Base-by-base conservation (phyloP, 2,329 filamentous ascomycete species). In the Lojkania enalia region DNA sequence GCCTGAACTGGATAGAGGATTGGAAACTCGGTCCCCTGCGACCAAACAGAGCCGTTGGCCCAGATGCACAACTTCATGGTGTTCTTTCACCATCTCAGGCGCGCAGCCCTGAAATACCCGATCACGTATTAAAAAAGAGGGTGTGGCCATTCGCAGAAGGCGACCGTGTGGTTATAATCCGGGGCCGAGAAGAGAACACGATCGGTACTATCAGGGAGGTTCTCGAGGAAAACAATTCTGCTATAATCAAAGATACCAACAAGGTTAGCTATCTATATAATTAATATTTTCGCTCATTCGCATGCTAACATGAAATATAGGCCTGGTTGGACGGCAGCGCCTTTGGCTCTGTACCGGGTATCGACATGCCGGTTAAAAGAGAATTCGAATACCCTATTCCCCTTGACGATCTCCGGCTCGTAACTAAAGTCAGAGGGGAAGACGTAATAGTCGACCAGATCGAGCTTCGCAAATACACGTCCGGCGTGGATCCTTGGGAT, bases 101-200 rank as follows among this genome's bases (percentile, higher is more conserved):
- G 11, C 9, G 9, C 14, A 11, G 5, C 16, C 33, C 33, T 15
- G 14, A 14, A 14, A 58, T 74, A 30, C 66, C 70, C 19, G 62
- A 70, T 48, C 42, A 37, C 52, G 66, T 27, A 55, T 54, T 31
- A 49, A 61, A 48, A 29, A 54, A 65, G 9, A 21, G 16, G 15
- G 33, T 12, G 42, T 51, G 44, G 20, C 63, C 63, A 13, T 67
- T 77, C 20, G 60, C 66, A 54, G 66, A 69, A 55, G 84, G 85
- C 5, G 94, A 97, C 71, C 81, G 94, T 48, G 90, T 96, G 21
- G 88, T 92, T 41, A 74, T 97, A 46, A 73, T 90, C 42, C 82
- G 86, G 49, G 91, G 92, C 6, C 80, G 79, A 25, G 87, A 94
- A 61, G 87, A 85, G 74, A 90, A 90, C 60, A 88, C 86, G 74